A percentile compares a stretch with the other conserved stretches of the same genome.
phyloP scores from a whole-genome alignment of 2,329 filamentous ascomycete species.

The Fusarium praegraminearum region DNA sequence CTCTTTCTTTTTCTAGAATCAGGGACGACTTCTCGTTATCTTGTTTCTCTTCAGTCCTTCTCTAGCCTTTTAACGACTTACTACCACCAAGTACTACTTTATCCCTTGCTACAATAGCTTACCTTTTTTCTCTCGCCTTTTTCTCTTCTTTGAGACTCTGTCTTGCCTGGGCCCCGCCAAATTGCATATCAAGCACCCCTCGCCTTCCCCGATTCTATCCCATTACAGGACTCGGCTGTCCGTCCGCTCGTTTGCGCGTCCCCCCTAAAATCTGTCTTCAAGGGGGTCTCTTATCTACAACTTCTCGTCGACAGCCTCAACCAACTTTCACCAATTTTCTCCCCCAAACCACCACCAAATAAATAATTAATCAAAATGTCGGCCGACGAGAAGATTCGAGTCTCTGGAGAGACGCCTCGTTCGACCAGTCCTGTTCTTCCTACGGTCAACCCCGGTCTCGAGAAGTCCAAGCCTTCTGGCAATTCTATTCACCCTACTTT shows the following conservation, averaged over 20 bases:
- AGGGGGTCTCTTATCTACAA: slow-evolving; percentile 45
- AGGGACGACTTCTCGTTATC: slow-evolving; percentile 36
- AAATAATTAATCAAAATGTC: slow-evolving; percentile 61
- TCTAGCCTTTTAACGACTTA: slow-evolving; percentile 14
- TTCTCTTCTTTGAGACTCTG: slow-evolving; percentile 51
- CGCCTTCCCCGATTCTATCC: slow-evolving; percentile 46
- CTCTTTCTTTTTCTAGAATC: slow-evolving; percentile 35
- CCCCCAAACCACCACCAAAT: slow-evolving; percentile 48
- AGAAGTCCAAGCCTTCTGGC: slow-evolving; percentile 77
- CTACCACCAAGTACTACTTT: slow-evolving; percentile 15
- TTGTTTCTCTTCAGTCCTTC: slow-evolving; percentile 42
- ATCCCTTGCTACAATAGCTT: slow-evolving; percentile 37
- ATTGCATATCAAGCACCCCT: slow-evolving; percentile 53
- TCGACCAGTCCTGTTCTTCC: slow-evolving; percentile 76
- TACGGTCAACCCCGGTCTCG: slow-evolving; percentile 79
- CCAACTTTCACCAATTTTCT: slow-evolving; percentile 33
- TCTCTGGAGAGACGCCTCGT: slow-evolving; percentile 81
- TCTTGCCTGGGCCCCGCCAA: slow-evolving; percentile 49
- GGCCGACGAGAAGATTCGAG: slow-evolving; percentile 82
- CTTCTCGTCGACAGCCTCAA: slow-evolving; percentile 35
- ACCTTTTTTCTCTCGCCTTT: slow-evolving; percentile 34
- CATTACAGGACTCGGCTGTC: slow-evolving; percentile 52
- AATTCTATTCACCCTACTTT: slow-evolving; percentile 80
- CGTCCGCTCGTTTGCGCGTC: slow-evolving; percentile 57
- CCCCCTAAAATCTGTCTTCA: slow-evolving; percentile 51